phyloP scores from a whole-genome alignment of 768 basidiomycete species.

The Clathrus columnatus region DNA sequence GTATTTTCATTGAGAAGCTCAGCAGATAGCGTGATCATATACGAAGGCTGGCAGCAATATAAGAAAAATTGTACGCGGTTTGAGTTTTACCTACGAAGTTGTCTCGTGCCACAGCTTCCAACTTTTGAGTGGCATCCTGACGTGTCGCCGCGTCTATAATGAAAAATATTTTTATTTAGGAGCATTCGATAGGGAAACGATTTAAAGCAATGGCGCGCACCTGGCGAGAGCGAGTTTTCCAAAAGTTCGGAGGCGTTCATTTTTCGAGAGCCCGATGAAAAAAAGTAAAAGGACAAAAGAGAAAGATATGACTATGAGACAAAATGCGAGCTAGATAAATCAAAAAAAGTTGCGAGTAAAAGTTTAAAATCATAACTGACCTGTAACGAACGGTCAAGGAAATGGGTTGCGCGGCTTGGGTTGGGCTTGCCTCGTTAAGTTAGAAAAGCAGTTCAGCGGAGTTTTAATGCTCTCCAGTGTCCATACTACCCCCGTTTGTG shows the following conservation, averaged over 20 bases:
- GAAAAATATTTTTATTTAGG: constrained; percentile 12
- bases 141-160: constrained; percentile 78
- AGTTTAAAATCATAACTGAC: background rate
- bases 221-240: constrained; percentile 84
- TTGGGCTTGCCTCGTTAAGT: background rate
- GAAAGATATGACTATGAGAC: background rate
- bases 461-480: background rate
- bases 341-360: background rate
- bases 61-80: background rate
- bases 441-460: background rate
- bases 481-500: too few relatives aligned
- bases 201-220: constrained; percentile 38
- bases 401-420: constrained; percentile 19
- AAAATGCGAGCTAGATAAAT: background rate
- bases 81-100: constrained; percentile 68
- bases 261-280: constrained; percentile 3
- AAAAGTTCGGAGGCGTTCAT: constrained; percentile 93
- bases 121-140: constrained; percentile 83
- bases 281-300: constrained; percentile 1
- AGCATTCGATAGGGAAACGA: constrained; percentile 24
- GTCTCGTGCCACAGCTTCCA: constrained; percentile 77
- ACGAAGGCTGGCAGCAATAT: constrained; percentile 54
- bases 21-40: constrained; percentile 83
- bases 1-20: constrained; percentile 74
- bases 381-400: constrained; percentile 13